Evolutionary conservation across 1,139 yeast genomes (phyloP).

Genomic region (Geotrichum klebahnii): DNA sequence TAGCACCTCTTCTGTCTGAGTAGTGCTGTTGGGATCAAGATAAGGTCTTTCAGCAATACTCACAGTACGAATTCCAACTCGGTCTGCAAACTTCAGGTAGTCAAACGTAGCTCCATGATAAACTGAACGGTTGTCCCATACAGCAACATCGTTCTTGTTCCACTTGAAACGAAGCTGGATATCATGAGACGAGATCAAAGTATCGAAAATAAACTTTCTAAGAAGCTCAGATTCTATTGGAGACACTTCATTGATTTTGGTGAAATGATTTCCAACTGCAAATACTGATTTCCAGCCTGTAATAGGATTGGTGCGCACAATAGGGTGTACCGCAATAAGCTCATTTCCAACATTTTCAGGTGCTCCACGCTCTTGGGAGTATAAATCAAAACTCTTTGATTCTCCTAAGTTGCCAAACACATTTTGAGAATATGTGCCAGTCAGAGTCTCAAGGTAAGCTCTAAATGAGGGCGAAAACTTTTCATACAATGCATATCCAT

Average conservation of each 20-base stretch:
- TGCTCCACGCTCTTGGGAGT: constrained; percentile 35
- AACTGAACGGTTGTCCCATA: constrained; percentile 33
- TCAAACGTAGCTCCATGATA: constrained; percentile 28
- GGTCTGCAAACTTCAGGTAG: constrained; percentile 30
- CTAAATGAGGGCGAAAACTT: constrained; percentile 45
- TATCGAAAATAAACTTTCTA: constrained; percentile 44
- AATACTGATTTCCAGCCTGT: constrained; percentile 48
- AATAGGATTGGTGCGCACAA: constrained; percentile 48
- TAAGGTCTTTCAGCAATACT: constrained; percentile 54
- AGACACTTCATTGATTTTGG: constrained; percentile 43
- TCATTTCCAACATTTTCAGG: constrained; percentile 37
- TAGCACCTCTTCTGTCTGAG: constrained; percentile 37
- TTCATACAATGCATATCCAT: constrained; percentile 48
- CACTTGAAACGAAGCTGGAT: constrained; percentile 46
- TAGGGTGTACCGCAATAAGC: constrained; percentile 42
- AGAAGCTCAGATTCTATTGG: constrained; percentile 40
- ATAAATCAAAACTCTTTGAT: background rate
- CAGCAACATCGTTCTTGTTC: constrained; percentile 52
- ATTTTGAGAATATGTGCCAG: constrained; percentile 33
- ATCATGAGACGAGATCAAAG: constrained; percentile 43
- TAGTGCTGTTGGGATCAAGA: constrained; percentile 50
- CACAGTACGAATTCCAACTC: constrained; percentile 60
- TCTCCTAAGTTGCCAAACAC: background rate
- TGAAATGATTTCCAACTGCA: constrained; percentile 44
- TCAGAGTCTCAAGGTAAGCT: constrained; percentile 42